A percentile compares a stretch with the other conserved stretches of the same genome.
Conservation (phyloP, 768 basidiomycete species). For the Trametes maxima region DNA sequence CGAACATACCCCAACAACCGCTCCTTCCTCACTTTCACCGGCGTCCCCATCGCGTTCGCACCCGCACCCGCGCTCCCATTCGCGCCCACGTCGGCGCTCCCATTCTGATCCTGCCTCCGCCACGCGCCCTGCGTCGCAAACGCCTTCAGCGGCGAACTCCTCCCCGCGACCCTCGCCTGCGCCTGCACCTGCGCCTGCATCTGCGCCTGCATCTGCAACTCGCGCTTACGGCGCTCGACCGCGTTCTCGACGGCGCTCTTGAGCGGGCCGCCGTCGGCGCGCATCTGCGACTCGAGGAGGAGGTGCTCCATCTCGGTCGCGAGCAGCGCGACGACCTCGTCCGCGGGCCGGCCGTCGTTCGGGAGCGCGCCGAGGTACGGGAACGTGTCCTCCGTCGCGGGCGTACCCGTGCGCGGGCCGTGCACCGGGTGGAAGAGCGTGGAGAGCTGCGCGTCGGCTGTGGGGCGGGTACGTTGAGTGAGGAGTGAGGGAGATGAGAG, state of each 20-base stretch:
- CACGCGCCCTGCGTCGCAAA: background rate
- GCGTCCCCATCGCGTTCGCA: background rate
- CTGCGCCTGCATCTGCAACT: background rate
- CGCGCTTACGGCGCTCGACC: constrained; percentile 13
- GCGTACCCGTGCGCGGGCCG: constrained; percentile 29
- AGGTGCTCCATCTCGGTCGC: constrained; percentile 64
- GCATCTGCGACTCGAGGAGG: constrained; percentile 64
- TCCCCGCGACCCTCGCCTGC: background rate
- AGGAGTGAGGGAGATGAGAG: background rate
- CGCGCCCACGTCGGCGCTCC: background rate
- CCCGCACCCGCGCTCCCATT: background rate
- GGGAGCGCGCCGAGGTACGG: constrained; percentile 37
- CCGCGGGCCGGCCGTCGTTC: constrained; percentile 30
- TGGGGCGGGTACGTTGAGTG: background rate
- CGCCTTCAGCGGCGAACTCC: background rate
- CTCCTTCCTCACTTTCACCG: constrained; percentile 8
- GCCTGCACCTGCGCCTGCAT: background rate
- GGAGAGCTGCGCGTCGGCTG: constrained; percentile 7
- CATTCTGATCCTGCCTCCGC: background rate
- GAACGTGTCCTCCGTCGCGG: constrained; percentile 36
- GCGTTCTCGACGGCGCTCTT: constrained; percentile 34
- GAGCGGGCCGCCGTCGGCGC: constrained; percentile 57
- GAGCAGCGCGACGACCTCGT: constrained; percentile 45
- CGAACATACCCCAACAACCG: constrained; percentile 13
- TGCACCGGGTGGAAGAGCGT: constrained; percentile 49